Conservation (phyloP, 176 grass and related monocot genomes). For the Carex parvula region DNA sequence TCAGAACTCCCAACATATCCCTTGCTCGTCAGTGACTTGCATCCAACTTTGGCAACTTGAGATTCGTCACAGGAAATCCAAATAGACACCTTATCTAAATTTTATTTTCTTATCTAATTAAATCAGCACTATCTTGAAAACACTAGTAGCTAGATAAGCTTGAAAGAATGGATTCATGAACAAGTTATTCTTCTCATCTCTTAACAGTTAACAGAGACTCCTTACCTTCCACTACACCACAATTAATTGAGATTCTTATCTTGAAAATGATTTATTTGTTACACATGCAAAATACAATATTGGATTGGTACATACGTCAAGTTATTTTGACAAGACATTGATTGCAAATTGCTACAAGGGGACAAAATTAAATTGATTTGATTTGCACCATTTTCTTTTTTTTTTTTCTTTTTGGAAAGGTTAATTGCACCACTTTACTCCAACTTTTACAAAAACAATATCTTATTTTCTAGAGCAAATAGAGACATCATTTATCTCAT, state of each 20-base stretch:
- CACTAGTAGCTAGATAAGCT: background rate
- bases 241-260: constrained; percentile 14
- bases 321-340: background rate
- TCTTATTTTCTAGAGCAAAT: too few relatives aligned
- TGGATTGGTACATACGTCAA: background rate
- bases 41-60: background rate
- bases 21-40: too few relatives aligned
- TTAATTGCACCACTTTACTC: too few relatives aligned
- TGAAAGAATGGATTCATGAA: background rate
- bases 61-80: background rate
- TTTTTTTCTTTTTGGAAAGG: too few relatives aligned
- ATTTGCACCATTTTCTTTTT: too few relatives aligned
- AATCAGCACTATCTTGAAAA: background rate
- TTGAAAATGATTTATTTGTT: constrained; percentile 19
- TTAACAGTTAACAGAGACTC: constrained; percentile 19
- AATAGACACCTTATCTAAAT: background rate
- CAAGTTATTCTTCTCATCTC: constrained; percentile 19
- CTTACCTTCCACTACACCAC: constrained; percentile 20
- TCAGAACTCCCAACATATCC: too few relatives aligned
- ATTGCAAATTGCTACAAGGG: too few relatives aligned
- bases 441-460: too few relatives aligned
- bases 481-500: too few relatives aligned
- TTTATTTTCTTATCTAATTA: too few relatives aligned
- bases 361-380: background rate
- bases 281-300: background rate